A percentile compares a stretch with the other conserved stretches of the same genome.
phyloP scores from a whole-genome alignment of 495 filamentous ascomycete genomes.

The Geopyxis carbonaria region DNA sequence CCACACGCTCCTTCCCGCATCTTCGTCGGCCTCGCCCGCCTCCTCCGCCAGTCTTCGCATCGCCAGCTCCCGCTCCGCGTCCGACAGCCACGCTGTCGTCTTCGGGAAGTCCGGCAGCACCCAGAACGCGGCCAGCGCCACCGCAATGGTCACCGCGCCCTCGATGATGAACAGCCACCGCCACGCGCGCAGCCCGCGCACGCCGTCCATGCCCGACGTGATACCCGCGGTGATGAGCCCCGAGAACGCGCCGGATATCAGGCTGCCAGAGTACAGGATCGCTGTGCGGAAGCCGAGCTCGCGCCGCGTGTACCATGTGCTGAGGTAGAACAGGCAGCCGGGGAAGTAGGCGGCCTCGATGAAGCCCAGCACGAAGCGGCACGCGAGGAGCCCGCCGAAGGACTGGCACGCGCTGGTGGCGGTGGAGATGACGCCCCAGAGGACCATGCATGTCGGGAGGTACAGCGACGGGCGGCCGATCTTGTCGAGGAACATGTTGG shows the following conservation, averaged over 20 bases:
- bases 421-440: conserved; percentile 51
- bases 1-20: conserved; percentile 38
- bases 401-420: conserved; percentile 40
- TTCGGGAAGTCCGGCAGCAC: conserved; percentile 52
- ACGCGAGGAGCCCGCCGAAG: conserved; percentile 37
- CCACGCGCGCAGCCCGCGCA: conserved; percentile 44
- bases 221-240: conserved; percentile 35
- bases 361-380: conserved; percentile 25
- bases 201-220: conserved; percentile 38
- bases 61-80: conserved; percentile 39
- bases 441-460: conserved; percentile 50
- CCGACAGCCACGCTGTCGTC: conserved; percentile 36
- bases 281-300: conserved; percentile 21
- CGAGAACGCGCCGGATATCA: conserved; percentile 45
- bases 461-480: conserved; percentile 44
- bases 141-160: conserved; percentile 38
- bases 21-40: conserved; percentile 62
- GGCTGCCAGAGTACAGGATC: conserved; percentile 32
- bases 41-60: conserved; percentile 41
- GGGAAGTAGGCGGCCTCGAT: conserved; percentile 28
- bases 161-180: conserved; percentile 63
- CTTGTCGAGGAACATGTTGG: conserved; percentile 55
- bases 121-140: conserved; percentile 31
- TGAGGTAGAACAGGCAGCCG: conserved; percentile 18
- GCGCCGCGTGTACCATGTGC: conserved; percentile 11